phyloP scores from a whole-genome alignment of 768 basidiomycete genomes.

The Tulasnella sp. region DNA sequence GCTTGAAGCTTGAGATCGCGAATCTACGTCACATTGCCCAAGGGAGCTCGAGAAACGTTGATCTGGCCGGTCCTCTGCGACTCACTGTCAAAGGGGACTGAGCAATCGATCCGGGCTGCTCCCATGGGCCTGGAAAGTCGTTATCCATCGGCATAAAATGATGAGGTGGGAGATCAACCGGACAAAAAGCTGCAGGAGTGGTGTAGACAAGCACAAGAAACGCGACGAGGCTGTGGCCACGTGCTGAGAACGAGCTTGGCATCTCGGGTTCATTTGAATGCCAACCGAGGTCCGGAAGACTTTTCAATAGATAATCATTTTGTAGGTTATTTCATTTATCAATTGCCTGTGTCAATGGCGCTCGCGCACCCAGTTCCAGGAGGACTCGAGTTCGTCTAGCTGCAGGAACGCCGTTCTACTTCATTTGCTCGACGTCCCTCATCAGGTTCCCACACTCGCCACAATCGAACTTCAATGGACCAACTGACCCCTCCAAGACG shows the following conservation, averaged over 20 bases:
- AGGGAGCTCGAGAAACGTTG: too few species aligned
- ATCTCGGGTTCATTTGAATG: neutral
- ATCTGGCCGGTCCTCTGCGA: neutral
- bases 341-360: too few species aligned
- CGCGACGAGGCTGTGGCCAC: neutral
- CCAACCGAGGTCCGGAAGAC: neutral
- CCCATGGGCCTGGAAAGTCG: neutral
- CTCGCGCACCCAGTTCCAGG: neutral
- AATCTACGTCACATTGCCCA: neutral
- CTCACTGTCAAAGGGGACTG: neutral
- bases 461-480: neutral
- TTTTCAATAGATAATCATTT: neutral
- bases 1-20: neutral
- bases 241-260: neutral
- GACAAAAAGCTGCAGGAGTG: too few species aligned
- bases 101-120: neutral
- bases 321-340: neutral
- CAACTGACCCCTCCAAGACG: neutral
- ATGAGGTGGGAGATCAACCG: neutral
- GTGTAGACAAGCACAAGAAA: too few species aligned
- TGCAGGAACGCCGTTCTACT: neutral
- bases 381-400: too few species aligned
- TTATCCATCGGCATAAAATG: neutral
- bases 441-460: neutral
- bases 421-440: neutral